Evolutionary conservation across 192 early-diverging fungal species (phyloP).

Genomic region (Coemansia biformis): DNA sequence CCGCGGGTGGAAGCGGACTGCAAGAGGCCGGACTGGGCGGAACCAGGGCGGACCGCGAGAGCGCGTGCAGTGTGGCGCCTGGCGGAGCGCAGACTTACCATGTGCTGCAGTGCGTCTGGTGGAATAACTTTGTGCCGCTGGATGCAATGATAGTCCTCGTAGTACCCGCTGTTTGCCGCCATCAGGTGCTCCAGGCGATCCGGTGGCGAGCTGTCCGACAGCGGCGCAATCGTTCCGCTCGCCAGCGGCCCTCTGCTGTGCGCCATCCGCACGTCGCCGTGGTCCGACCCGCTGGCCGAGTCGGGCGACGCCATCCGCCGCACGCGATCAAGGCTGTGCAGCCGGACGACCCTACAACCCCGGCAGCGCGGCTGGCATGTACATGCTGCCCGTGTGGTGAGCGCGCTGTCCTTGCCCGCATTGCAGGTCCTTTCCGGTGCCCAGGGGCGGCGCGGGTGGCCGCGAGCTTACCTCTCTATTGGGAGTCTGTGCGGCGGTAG

Average conservation of each 20-base stretch:
- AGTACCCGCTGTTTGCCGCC: constrained; percentile 38
- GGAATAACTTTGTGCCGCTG: constrained; percentile 48
- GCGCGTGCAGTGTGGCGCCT: no score
- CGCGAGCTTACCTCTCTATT: constrained; percentile 37
- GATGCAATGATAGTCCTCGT: constrained; percentile 35
- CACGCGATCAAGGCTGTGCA: constrained; percentile 25
- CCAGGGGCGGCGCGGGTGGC: no score
- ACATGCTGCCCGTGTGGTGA: no score
- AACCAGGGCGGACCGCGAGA: no score
- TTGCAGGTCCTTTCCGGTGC: no score
- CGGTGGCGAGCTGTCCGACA: constrained; percentile 15
- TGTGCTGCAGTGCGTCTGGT: constrained; percentile 31
- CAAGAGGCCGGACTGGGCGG: no score
- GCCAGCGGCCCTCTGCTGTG: no score
- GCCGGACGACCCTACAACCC: constrained; percentile 41
- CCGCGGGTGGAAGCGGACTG: no score
- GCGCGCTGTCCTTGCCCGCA: no score
- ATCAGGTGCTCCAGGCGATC: constrained; percentile 31
- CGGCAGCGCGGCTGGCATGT: no score
- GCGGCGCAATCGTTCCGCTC: constrained; percentile 23
- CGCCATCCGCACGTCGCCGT: no score
- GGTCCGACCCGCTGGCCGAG: constrained; percentile 4
- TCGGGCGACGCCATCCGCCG: constrained; percentile 10
- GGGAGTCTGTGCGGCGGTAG: constrained; percentile 31
- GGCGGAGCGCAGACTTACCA: constrained; percentile 19